Percentiles rank a stretch among this genome's conserved stretches.
phyloP scores from a whole-genome alignment of 805 yeast genomes.

The Deakozyma indianensis region DNA sequence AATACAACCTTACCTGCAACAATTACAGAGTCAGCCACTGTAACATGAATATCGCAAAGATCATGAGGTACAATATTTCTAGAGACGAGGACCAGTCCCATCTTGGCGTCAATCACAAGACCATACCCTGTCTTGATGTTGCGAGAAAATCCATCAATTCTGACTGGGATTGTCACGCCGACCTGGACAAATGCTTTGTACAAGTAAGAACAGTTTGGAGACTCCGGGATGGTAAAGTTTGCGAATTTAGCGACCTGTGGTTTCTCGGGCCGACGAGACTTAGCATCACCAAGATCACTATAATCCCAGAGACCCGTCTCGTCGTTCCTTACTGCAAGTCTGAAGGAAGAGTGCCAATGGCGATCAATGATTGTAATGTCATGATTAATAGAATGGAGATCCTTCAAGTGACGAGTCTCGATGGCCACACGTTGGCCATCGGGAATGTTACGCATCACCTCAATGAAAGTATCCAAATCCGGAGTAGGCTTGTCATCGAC shows the following conservation, averaged over 20 bases:
- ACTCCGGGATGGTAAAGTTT: slow-evolving; percentile 26
- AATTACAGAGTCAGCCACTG: slow-evolving; percentile 74
- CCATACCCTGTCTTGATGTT: slow-evolving; percentile 56
- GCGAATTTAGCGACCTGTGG: slow-evolving; percentile 52
- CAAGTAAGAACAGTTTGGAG: slow-evolving; percentile 36
- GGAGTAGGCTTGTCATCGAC: slow-evolving; percentile 63
- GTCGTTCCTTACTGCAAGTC: slow-evolving; percentile 48
- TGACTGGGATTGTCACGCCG: slow-evolving; percentile 46
- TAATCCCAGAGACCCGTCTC: slow-evolving; percentile 45
- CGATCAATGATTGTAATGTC: slow-evolving; percentile 63
- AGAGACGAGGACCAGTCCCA: slow-evolving; percentile 69
- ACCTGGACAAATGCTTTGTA: slow-evolving; percentile 63
- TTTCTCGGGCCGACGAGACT: slow-evolving; percentile 34
- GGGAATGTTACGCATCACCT: slow-evolving; percentile 65
- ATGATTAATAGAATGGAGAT: slow-evolving; percentile 58
- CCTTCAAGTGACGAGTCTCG: slow-evolving; percentile 63
- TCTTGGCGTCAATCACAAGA: slow-evolving; percentile 62
- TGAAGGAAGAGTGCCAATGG: slow-evolving; percentile 68
- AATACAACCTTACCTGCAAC: slow-evolving; percentile 71
- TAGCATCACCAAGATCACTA: slow-evolving; percentile 35
- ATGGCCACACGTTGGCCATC: slow-evolving; percentile 60
- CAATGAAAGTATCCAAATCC: slow-evolving; percentile 60
- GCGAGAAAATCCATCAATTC: slow-evolving; percentile 62
- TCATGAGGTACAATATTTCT: slow-evolving; percentile 75
- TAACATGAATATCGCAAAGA: slow-evolving; percentile 54